Conservation (phyloP, 345 rosid genomes). For the Zanthoxylum bungeanum region DNA sequence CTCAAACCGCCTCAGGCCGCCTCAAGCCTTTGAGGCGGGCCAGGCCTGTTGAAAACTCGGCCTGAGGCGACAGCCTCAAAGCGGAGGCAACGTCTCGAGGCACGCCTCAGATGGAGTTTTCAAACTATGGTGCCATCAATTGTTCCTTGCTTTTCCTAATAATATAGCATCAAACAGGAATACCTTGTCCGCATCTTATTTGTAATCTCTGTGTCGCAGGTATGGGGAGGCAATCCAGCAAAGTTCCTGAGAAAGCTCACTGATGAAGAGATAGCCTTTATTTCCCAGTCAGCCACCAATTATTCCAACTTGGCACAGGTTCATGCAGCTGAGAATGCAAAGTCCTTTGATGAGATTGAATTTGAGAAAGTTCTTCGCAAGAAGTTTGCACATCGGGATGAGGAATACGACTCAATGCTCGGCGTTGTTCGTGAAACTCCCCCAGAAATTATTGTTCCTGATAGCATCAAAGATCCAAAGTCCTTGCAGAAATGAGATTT, state of each 20-base stretch:
- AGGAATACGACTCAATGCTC: slow-evolving; percentile 85
- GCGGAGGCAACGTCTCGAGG: too few species aligned
- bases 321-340: slow-evolving; percentile 88
- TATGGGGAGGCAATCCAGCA: slow-evolving; percentile 99
- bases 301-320: slow-evolving; percentile 84
- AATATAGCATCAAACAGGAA: background rate
- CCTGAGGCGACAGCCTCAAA: too few species aligned
- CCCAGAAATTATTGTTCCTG: slow-evolving; percentile 74
- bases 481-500: slow-evolving; percentile 44
- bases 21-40: too few species aligned
- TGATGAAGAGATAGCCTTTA: slow-evolving; percentile 65
- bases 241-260: slow-evolving; percentile 85
- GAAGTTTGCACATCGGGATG: slow-evolving; percentile 66
- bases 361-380: slow-evolving; percentile 89
- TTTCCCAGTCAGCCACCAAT: slow-evolving; percentile 71
- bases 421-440: slow-evolving; percentile 82
- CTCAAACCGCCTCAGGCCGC: too few species aligned
- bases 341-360: slow-evolving; percentile 75
- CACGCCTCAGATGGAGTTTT: too few species aligned
- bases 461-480: slow-evolving; percentile 63
- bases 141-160: background rate
- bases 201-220: slow-evolving; percentile 32
- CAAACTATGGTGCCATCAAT: too few species aligned
- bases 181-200: background rate
- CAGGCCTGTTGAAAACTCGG: too few species aligned